Evolutionary conservation across 169 alveolate species (phyloP).

Genomic region (Miamiensis avidus): DNA sequence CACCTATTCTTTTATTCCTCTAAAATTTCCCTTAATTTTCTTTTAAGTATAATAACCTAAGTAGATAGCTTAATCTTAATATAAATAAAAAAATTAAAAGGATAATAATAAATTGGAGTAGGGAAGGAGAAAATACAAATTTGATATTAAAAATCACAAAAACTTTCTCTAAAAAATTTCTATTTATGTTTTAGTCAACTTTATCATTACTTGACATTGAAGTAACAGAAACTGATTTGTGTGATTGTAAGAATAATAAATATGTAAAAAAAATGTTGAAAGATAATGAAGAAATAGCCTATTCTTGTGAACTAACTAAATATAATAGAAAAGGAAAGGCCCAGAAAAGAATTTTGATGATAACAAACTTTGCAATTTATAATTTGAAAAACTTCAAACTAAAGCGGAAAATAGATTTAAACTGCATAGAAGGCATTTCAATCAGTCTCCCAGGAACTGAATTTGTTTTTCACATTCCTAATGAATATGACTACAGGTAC

Average conservation of each 20-base stretch:
- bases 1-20: too few relatives aligned
- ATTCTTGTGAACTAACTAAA: slow-evolving; percentile 36
- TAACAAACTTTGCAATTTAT: slow-evolving; percentile 53
- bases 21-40: too few relatives aligned
- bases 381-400: slow-evolving; percentile 46
- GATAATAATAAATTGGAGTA: too few relatives aligned
- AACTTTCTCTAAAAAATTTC: too few relatives aligned
- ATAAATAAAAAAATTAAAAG: too few relatives aligned
- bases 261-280: too few relatives aligned
- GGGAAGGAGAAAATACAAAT: too few relatives aligned
- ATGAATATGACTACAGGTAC: slow-evolving; percentile 74
- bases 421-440: slow-evolving; percentile 39
- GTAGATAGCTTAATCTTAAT: too few relatives aligned
- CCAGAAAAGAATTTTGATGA: slow-evolving; percentile 47
- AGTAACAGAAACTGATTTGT: too few relatives aligned
- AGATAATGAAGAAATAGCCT: slow-evolving; percentile 32
- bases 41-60: too few relatives aligned
- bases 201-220: background rate
- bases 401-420: slow-evolving; percentile 38
- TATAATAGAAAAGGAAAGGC: slow-evolving; percentile 37
- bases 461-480: slow-evolving; percentile 67
- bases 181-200: too few relatives aligned
- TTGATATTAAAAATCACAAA: too few relatives aligned
- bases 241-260: background rate
- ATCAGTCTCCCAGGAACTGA: slow-evolving; percentile 41